These are phyloP conservation scores for Cajanus cajan DNA, from an alignment of 306 rosid genomes.

Conservation along the genomic window DNA sequence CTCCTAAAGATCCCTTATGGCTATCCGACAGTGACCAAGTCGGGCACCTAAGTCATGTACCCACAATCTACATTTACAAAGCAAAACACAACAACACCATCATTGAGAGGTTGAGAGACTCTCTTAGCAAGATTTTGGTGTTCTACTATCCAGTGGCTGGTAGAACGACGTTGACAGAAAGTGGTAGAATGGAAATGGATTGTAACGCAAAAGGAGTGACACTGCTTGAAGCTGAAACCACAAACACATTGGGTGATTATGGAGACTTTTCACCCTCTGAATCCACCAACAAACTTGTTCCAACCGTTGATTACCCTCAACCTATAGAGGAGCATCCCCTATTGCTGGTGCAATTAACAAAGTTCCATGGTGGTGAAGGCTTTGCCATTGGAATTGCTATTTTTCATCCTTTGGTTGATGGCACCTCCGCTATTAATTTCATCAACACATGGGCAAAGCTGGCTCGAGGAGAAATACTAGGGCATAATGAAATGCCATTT, in stretches of 20 bases:
- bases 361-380: neutral
- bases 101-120: neutral
- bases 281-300: constrained; percentile 4
- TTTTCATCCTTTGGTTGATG: constrained; percentile 7
- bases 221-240: neutral
- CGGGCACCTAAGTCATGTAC: neutral
- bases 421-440: too few relatives aligned
- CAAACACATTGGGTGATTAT: neutral
- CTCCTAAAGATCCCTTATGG: too few relatives aligned
- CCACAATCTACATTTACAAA: constrained; percentile 1
- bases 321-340: neutral
- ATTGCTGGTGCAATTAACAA: neutral
- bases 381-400: neutral
- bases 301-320: constrained; percentile 1
- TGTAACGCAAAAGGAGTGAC: constrained; percentile 21
- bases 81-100: neutral
- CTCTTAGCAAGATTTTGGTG: constrained; percentile 18
- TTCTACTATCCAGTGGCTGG: constrained; percentile 34
- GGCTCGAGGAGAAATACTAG: neutral
- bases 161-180: neutral
- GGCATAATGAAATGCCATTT: neutral
- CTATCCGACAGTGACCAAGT: neutral
- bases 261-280: constrained; percentile 32
- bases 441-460: constrained; percentile 30
- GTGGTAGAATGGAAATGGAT: neutral